Percentiles rank a stretch among this genome's conserved stretches.
phyloP scores from a whole-genome alignment of 352 stramenopile genomes.

The Pythium rishiriense region DNA sequence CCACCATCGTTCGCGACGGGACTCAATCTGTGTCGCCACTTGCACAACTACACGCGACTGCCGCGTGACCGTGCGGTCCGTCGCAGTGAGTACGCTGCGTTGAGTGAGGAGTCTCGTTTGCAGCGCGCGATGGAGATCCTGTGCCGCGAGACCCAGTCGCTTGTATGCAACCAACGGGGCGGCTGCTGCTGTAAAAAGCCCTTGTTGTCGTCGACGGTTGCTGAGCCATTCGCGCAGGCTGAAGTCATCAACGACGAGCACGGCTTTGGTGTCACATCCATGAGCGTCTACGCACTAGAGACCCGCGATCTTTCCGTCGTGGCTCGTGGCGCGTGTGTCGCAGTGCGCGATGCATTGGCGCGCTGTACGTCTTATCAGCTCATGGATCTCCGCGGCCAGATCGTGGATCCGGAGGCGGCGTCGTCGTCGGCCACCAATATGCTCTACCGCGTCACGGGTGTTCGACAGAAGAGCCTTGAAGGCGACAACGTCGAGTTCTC shows the following conservation, averaged over 20 bases:
- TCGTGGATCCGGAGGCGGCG: conserved; percentile 11
- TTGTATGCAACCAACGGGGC: neutral
- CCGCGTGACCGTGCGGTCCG: neutral
- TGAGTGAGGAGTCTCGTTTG: neutral
- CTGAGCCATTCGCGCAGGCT: conserved; percentile 1
- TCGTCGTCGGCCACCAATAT: neutral
- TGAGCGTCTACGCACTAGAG: conserved; percentile 38
- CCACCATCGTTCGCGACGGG: neutral
- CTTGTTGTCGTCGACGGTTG: neutral
- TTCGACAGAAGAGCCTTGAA: conserved; percentile 5
- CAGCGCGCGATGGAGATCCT: neutral
- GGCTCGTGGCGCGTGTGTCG: conserved; percentile 28
- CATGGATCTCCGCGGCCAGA: conserved; percentile 12
- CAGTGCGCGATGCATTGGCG: conserved; percentile 27
- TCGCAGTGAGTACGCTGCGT: neutral
- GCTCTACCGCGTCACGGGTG: neutral
- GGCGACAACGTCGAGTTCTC: conserved; percentile 7
- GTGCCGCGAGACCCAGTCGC: conserved; percentile 2
- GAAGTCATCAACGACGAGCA: conserved; percentile 6
- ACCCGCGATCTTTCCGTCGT: conserved; percentile 25
- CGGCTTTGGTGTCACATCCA: conserved; percentile 21
- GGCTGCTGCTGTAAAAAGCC: neutral
- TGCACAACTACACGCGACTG: conserved; percentile 4
- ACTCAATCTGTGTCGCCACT: conserved; percentile 2
- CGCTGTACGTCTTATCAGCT: conserved; percentile 31